A percentile compares a stretch with the other conserved stretches of the same genome.
These are phyloP conservation scores for Wickerhamomyces xylosicus DNA, from an alignment of 805 yeast species.

Conservation along the genomic window DNA sequence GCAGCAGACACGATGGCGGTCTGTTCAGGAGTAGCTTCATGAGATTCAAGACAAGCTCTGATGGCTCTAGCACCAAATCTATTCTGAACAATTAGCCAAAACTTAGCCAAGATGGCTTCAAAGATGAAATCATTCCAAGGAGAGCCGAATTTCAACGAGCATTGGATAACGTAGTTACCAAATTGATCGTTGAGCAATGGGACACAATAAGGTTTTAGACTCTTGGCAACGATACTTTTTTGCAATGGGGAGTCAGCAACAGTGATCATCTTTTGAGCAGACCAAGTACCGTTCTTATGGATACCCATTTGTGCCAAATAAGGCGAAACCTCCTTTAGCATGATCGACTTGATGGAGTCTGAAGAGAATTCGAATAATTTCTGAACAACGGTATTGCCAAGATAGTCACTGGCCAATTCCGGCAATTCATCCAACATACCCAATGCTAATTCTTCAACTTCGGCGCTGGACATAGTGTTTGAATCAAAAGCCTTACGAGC, in stretches of 20 bases:
- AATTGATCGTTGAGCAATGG: conserved; percentile 89
- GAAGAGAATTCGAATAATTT: conserved; percentile 70
- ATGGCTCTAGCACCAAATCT: conserved; percentile 94
- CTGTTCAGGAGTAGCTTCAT: conserved; percentile 56
- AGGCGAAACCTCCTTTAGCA: conserved; percentile 71
- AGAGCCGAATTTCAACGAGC: conserved; percentile 81
- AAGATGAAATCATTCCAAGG: conserved; percentile 87
- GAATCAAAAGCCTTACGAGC: conserved; percentile 65
- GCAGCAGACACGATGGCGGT: conserved; percentile 64
- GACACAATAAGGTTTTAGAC: conserved; percentile 72
- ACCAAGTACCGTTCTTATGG: conserved; percentile 99
- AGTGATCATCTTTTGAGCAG: conserved; percentile 89
- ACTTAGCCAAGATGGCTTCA: conserved; percentile 69
- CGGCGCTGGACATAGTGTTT: conserved; percentile 40
- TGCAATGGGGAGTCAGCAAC: conserved; percentile 56
- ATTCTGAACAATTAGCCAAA: conserved; percentile 74
- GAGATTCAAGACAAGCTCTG: conserved; percentile 83
- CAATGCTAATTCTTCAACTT: conserved; percentile 71
- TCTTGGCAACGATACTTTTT: conserved; percentile 52
- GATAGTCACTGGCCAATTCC: conserved; percentile 81
- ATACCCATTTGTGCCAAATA: conserved; percentile 85
- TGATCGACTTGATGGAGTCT: conserved; percentile 62
- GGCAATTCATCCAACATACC: conserved; percentile 86
- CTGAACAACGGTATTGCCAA: conserved; percentile 94
- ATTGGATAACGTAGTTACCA: conserved; percentile 93